Evolutionary conservation across 345 rosid genomes (phyloP).

Genomic region (Camelina hispida): DNA sequence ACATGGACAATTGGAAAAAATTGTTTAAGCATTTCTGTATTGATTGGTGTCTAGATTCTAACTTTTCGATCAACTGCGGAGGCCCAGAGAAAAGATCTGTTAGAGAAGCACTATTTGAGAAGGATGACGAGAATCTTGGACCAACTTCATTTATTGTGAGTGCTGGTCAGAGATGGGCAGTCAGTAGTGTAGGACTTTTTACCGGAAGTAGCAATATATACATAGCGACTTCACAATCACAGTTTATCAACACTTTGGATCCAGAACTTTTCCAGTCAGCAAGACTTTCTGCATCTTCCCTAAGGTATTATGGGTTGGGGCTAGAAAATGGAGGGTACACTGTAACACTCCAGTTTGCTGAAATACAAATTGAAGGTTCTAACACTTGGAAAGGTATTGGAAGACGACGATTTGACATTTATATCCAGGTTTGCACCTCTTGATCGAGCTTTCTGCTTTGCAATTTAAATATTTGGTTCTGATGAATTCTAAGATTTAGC

Average conservation of each 20-base stretch:
- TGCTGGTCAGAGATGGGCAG: slow-evolving; percentile 52
- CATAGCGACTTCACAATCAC: slow-evolving; percentile 22
- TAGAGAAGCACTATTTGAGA: slow-evolving; percentile 44
- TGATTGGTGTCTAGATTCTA: slow-evolving; percentile 46
- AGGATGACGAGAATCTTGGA: slow-evolving; percentile 56
- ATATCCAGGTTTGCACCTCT: slow-evolving; percentile 48
- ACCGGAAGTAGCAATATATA: slow-evolving; percentile 41
- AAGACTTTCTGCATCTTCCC: slow-evolving; percentile 41
- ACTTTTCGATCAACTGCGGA: slow-evolving; percentile 64
- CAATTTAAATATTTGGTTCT: neutral
- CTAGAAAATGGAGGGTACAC: slow-evolving; percentile 36
- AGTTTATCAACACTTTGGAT: slow-evolving; percentile 45
- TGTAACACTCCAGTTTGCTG: slow-evolving; percentile 54
- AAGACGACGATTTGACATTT: slow-evolving; percentile 52
- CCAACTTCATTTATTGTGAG: slow-evolving; percentile 58
- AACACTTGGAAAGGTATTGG: slow-evolving; percentile 50
- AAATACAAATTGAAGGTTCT: slow-evolving; percentile 45
- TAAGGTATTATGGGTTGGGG: slow-evolving; percentile 24
- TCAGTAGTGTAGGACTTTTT: slow-evolving; percentile 53
- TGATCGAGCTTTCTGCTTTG: neutral
- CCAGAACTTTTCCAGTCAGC: slow-evolving; percentile 49
- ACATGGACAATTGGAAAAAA: neutral
- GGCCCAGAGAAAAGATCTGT: slow-evolving; percentile 55
- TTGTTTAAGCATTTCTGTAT: neutral
- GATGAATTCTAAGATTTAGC: slow-evolving; percentile 18